phyloP scores from a whole-genome alignment of 345 rosid species.

The Citrus mangshanensis region DNA sequence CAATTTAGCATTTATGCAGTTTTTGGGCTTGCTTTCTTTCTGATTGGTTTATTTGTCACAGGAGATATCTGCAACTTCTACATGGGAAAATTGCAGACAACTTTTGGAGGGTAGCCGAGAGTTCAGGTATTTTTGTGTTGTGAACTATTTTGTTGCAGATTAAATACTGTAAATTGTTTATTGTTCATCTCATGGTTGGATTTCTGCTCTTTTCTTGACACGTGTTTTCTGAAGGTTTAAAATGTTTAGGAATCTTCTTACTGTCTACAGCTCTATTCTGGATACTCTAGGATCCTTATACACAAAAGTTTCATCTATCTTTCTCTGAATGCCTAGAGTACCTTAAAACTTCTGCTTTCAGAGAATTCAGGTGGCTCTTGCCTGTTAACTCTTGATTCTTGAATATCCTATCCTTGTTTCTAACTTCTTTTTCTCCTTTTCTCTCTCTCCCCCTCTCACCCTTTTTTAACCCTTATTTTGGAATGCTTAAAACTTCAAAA shows the following conservation, averaged over 20 bases:
- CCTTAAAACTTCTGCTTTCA: background rate
- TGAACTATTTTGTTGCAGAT: background rate
- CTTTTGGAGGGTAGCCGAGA: conserved; percentile 72
- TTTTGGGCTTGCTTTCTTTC: conserved; percentile 19
- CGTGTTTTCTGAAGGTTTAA: background rate
- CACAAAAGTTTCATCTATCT: background rate
- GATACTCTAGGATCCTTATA: background rate
- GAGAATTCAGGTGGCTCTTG: background rate
- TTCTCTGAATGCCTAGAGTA: background rate
- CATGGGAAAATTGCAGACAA: conserved; percentile 74
- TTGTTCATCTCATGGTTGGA: conserved; percentile 3
- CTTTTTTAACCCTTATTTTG: background rate
- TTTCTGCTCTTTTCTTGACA: background rate
- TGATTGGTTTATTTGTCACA: conserved; percentile 32
- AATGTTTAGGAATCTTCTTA: background rate
- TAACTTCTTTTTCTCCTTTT: background rate
- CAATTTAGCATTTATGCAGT: conserved; percentile 19
- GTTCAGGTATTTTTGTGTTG: conserved; percentile 55
- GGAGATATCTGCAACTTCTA: conserved; percentile 76
- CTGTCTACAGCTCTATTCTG: background rate
- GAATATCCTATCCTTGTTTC: background rate
- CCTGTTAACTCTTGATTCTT: background rate
- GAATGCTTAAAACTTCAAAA: background rate
- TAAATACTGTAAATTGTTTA: conserved; percentile 9
- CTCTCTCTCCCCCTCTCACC: background rate